phyloP scores from a whole-genome alignment of 169 alveolate genomes.

The Plasmodium chabaudi region DNA sequence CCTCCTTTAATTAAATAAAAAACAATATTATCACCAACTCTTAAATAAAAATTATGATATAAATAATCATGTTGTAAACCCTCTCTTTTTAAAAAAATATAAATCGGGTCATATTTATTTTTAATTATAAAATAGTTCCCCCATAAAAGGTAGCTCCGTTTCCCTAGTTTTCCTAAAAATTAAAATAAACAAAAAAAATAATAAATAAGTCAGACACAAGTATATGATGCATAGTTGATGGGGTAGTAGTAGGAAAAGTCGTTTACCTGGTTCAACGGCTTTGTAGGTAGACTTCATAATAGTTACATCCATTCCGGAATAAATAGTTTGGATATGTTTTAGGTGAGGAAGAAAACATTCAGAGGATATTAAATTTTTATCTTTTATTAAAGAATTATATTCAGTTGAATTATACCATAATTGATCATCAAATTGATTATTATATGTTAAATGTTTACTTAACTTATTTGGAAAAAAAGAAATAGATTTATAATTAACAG shows the following conservation, averaged over 20 bases:
- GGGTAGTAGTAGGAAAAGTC: no score
- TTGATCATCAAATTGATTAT: slow-evolving; percentile 63
- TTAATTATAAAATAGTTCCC: slow-evolving; percentile 65
- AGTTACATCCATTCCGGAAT: slow-evolving; percentile 72
- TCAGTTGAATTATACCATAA: slow-evolving; percentile 62
- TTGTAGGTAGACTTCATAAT: slow-evolving; percentile 72
- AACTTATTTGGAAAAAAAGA: slow-evolving; percentile 36
- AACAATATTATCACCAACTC: slow-evolving; percentile 64
- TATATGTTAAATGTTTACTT: slow-evolving; percentile 48
- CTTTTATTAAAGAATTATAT: slow-evolving; percentile 35
- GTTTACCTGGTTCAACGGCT: slow-evolving; percentile 65
- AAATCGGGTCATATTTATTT: slow-evolving; percentile 53
- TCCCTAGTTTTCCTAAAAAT: slow-evolving; percentile 43
- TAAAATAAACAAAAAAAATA: background rate
- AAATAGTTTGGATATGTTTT: slow-evolving; percentile 46
- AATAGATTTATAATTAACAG: slow-evolving; percentile 42
- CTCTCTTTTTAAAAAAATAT: slow-evolving; percentile 51
- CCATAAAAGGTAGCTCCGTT: slow-evolving; percentile 49
- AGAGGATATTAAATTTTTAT: slow-evolving; percentile 25
- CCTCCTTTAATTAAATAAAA: slow-evolving; percentile 70
- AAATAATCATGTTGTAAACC: slow-evolving; percentile 72
- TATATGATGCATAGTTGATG: background rate
- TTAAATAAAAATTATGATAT: slow-evolving; percentile 53
- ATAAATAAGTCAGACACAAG: background rate
- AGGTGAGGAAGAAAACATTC: slow-evolving; percentile 57